These are phyloP conservation scores for Meyerozyma athensensis DNA, from an alignment of 1,139 yeast species.

Conservation along the genomic window DNA sequence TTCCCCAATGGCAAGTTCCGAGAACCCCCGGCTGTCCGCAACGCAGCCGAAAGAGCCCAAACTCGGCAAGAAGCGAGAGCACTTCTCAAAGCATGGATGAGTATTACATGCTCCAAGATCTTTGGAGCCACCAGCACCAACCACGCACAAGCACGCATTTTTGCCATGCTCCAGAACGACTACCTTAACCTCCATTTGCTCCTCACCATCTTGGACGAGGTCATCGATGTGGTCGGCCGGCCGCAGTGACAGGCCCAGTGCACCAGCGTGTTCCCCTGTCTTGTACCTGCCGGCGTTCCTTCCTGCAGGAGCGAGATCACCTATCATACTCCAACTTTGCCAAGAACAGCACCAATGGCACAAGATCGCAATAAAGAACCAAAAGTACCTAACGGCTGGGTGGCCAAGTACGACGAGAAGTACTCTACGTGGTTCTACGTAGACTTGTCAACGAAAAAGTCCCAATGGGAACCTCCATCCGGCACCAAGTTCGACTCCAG, in stretches of 20 bases:
- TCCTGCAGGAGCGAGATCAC: constrained; percentile 1
- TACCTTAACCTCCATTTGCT: constrained; percentile 61
- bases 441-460: constrained; percentile 60
- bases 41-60: constrained; percentile 46
- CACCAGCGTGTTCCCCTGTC: no score
- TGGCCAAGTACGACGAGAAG: constrained; percentile 77
- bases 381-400: constrained; percentile 74
- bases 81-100: constrained; percentile 52
- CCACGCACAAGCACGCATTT: constrained; percentile 56
- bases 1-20: constrained; percentile 65
- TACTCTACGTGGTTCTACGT: constrained; percentile 80
- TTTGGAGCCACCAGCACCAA: constrained; percentile 67
- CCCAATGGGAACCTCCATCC: constrained; percentile 87
- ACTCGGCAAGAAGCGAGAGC: constrained; percentile 57
- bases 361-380: constrained; percentile 33
- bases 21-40: constrained; percentile 41
- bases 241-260: no score
- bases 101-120: constrained; percentile 65
- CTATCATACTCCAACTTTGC: background rate
- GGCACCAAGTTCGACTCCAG: constrained; percentile 44
- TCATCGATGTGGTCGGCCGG: constrained; percentile 35
- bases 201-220: constrained; percentile 51
- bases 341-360: background rate
- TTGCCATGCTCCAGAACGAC: constrained; percentile 72
- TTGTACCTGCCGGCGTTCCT: no score